Conservation (phyloP, 2,329 filamentous ascomycete genomes). For the Raffaelea arxii region DNA sequence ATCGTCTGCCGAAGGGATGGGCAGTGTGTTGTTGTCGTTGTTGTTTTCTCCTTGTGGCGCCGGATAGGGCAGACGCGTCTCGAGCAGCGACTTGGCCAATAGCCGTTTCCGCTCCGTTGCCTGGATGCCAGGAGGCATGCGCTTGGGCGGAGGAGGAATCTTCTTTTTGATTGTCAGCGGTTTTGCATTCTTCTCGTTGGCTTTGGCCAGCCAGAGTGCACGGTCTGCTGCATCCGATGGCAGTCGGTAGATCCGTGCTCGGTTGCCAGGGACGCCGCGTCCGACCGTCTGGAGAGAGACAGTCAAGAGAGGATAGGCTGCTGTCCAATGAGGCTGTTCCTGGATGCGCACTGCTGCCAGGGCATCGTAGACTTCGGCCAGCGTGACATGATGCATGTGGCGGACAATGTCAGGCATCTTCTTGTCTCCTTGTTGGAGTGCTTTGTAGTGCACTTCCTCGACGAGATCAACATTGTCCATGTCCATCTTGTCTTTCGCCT, state of each 20-base stretch:
- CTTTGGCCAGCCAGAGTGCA: neutral
- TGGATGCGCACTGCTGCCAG: constrained; percentile 22
- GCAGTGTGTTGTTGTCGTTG: constrained; percentile 42
- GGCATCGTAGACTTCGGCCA: constrained; percentile 12
- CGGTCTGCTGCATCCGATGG: constrained; percentile 32
- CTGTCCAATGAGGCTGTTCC: constrained; percentile 10
- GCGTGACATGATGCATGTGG: constrained; percentile 10
- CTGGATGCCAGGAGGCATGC: constrained; percentile 18
- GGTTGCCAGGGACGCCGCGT: constrained; percentile 60
- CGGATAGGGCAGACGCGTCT: constrained; percentile 25
- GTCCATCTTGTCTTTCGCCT: no score
- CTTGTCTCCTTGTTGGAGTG: constrained; percentile 2
- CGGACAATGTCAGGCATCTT: constrained; percentile 6
- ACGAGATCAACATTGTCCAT: no score
- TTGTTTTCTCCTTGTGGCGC: constrained; percentile 22
- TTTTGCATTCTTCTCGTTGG: constrained; percentile 10
- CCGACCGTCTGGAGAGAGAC: constrained; percentile 57
- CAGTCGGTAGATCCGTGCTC: constrained; percentile 79
- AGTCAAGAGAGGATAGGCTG: constrained; percentile 34
- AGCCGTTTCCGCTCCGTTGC: constrained; percentile 31
- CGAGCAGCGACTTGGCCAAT: constrained; percentile 38
- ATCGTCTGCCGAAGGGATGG: constrained; percentile 64
- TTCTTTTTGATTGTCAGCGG: constrained; percentile 10
- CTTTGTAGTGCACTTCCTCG: constrained; percentile 8
- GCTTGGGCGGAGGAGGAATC: constrained; percentile 4